Percentiles rank a stretch among this genome's conserved stretches.
Evolutionary conservation across 2,329 filamentous ascomycete genomes (phyloP).

Genomic region (Sarocladium oryzae): DNA sequence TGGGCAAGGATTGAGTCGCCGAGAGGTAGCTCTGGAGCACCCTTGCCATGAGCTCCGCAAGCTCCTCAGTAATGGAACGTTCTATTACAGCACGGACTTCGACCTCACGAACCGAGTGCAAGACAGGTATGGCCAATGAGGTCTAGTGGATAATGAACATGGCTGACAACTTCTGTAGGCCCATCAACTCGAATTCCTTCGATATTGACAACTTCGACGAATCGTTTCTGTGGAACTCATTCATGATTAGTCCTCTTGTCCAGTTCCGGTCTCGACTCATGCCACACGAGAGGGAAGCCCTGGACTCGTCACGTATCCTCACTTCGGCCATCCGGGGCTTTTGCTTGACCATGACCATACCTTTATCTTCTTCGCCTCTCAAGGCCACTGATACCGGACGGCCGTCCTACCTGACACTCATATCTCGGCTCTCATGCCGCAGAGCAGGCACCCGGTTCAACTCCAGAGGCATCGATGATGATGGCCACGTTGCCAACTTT

Average conservation of each 20-base stretch:
- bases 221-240: conserved; percentile 94
- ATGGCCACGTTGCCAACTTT: conserved; percentile 96
- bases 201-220: conserved; percentile 91
- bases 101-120: conserved; percentile 91
- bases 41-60: conserved; percentile 89
- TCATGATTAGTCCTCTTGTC: conserved; percentile 91
- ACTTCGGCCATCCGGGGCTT: conserved; percentile 94
- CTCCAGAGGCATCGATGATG: conserved; percentile 93
- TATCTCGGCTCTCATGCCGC: conserved; percentile 84
- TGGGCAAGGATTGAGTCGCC: conserved; percentile 46
- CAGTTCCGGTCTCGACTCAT: conserved; percentile 80
- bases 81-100: conserved; percentile 98
- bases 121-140: conserved; percentile 54
- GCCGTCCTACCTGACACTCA: conserved; percentile 79
- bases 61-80: conserved; percentile 84
- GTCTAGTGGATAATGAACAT: background rate
- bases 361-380: conserved; percentile 66
- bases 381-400: conserved; percentile 60
- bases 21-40: conserved; percentile 71
- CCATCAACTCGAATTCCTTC: conserved; percentile 69
- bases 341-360: conserved; percentile 79
- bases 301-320: conserved; percentile 83
- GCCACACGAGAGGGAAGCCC: conserved; percentile 63
- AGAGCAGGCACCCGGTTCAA: conserved; percentile 95
- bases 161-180: conserved; percentile 35